phyloP scores from a whole-genome alignment of 2,329 filamentous ascomycete genomes.

The Aspergillus nomiae region DNA sequence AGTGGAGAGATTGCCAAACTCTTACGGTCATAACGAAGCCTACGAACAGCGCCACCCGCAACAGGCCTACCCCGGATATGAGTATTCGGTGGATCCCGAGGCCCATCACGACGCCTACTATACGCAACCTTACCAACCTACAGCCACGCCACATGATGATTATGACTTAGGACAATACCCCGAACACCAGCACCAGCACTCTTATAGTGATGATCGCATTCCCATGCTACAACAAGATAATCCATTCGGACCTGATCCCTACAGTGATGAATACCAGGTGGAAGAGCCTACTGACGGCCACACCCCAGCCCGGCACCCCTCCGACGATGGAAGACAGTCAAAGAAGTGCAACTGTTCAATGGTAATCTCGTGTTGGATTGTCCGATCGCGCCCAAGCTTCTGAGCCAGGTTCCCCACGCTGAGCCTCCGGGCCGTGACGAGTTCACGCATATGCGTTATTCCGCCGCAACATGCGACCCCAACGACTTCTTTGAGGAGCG shows the following conservation, averaged over 20 bases:
- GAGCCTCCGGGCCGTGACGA: constrained; percentile 78
- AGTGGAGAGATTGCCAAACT: constrained; percentile 66
- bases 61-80: constrained; percentile 57
- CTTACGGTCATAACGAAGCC: constrained; percentile 63
- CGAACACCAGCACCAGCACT: constrained; percentile 48
- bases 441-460: constrained; percentile 79
- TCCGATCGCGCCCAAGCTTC: constrained; percentile 82
- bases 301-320: constrained; percentile 62
- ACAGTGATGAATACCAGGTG: constrained; percentile 46
- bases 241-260: constrained; percentile 64
- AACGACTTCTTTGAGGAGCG: constrained; percentile 83
- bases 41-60: constrained; percentile 56
- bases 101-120: constrained; percentile 87
- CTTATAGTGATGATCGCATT: constrained; percentile 68
- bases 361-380: constrained; percentile 97
- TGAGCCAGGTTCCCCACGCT: constrained; percentile 86
- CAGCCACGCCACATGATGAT: constrained; percentile 56
- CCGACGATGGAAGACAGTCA: constrained; percentile 96
- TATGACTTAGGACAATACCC: constrained; percentile 59
- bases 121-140: constrained; percentile 77
- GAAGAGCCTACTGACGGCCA: constrained; percentile 38
- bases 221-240: constrained; percentile 73
- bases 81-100: constrained; percentile 79
- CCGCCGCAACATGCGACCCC: constrained; percentile 92
- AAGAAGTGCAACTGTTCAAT: constrained; percentile 95